phyloP scores from a whole-genome alignment of 2,329 filamentous ascomycete genomes.

The Aspergillus japonicus region DNA sequence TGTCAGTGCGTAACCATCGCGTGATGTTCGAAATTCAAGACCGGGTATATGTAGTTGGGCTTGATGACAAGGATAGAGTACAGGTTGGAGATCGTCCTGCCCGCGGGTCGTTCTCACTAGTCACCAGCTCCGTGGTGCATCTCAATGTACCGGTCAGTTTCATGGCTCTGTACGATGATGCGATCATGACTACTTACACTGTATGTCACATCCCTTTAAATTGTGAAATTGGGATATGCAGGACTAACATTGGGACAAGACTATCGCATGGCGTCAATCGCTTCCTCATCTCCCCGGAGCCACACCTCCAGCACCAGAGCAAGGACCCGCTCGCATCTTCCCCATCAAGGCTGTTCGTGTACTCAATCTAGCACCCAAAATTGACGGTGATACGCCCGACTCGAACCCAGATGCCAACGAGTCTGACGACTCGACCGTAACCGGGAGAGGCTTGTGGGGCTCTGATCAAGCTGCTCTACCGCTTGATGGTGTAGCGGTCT shows the following conservation, averaged over 20 bases:
- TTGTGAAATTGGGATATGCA: background rate
- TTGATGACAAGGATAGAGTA: slow-evolving; percentile 36
- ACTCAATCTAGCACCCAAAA: slow-evolving; percentile 37
- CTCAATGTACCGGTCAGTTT: slow-evolving; percentile 48
- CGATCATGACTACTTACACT: slow-evolving; percentile 48
- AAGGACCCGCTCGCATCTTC: slow-evolving; percentile 34
- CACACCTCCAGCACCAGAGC: slow-evolving; percentile 16
- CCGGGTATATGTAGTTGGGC: slow-evolving; percentile 43
- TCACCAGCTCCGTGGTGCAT: slow-evolving; percentile 38
- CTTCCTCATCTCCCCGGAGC: slow-evolving; percentile 20
- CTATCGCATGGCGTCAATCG: slow-evolving; percentile 30
- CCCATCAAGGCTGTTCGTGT: slow-evolving; percentile 44
- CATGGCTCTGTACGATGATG: slow-evolving; percentile 50
- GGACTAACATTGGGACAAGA: slow-evolving; percentile 24
- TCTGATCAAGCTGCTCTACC: slow-evolving; percentile 9
- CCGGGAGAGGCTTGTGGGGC: slow-evolving; percentile 6
- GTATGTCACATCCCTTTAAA: slow-evolving; percentile 20
- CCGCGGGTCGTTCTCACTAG: slow-evolving; percentile 33
- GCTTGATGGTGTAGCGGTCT: slow-evolving; percentile 19
- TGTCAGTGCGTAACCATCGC: slow-evolving; percentile 44
- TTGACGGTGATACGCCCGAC: slow-evolving; percentile 9
- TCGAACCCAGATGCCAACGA: background rate
- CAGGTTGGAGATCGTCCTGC: slow-evolving; percentile 19
- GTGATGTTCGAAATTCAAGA: slow-evolving; percentile 48
- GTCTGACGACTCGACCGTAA: background rate